Evolutionary conservation across 202 grass and related monocot genomes (phyloP).

Genomic region (Bolboschoenoplectus hybrid): DNA sequence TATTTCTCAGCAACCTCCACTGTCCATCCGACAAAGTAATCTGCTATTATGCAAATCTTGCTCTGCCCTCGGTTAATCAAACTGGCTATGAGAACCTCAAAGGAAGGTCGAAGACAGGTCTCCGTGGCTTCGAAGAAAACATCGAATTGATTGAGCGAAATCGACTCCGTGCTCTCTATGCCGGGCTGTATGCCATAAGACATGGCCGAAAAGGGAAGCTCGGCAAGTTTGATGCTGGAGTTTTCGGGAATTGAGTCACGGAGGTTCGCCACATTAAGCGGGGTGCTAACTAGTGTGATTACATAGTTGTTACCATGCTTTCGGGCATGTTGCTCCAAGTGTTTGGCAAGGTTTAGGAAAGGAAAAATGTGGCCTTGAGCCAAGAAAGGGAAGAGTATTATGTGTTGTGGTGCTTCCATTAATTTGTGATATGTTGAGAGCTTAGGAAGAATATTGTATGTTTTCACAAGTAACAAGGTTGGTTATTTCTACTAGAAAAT

Average conservation of each 20-base stretch:
- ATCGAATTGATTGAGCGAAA: background rate
- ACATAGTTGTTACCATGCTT: background rate
- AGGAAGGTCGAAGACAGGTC: conserved; percentile 41
- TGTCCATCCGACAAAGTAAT: conserved; percentile 52
- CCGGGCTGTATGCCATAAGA: conserved; percentile 19
- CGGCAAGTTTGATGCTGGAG: conserved; percentile 40
- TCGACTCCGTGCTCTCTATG: conserved; percentile 41
- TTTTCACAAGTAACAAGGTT: background rate
- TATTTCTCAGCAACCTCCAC: conserved; percentile 43
- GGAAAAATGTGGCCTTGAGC: conserved; percentile 53
- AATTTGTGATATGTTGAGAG: background rate
- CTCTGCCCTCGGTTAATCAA: conserved; percentile 28
- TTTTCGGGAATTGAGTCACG: conserved; percentile 13
- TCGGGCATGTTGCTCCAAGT: conserved; percentile 19
- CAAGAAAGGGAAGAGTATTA: conserved; percentile 40
- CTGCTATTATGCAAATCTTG: conserved; percentile 51
- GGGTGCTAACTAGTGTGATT: conserved; percentile 20
- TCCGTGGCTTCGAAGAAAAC: conserved; percentile 47
- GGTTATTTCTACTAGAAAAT: background rate
- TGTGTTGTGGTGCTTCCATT: conserved; percentile 22
- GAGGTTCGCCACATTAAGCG: conserved; percentile 40
- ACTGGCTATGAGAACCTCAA: conserved; percentile 46
- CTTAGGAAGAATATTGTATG: background rate
- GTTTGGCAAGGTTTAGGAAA: conserved; percentile 44
- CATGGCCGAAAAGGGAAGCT: conserved; percentile 34